Percentiles rank a stretch among this genome's conserved stretches.
Evolutionary conservation across 2,329 filamentous ascomycete species (phyloP).

Genomic region (Epichloe amarillans): DNA sequence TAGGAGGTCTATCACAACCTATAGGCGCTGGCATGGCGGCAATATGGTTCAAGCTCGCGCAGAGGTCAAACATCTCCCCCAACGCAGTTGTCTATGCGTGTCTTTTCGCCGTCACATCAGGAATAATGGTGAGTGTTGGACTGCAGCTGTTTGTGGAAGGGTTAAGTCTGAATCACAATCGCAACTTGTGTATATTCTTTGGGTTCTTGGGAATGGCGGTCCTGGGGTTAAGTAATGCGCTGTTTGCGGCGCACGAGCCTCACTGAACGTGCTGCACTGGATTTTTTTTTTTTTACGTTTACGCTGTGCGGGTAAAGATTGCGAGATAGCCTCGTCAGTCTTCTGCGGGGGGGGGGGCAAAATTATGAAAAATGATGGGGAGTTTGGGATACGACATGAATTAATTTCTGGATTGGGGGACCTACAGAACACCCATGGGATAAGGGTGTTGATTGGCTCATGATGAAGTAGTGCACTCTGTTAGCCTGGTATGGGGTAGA

Average conservation of each 20-base stretch:
- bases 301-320: not conserved
- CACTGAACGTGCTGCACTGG: not conserved
- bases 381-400: not conserved
- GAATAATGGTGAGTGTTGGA: constrained; percentile 91
- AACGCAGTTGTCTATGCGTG: constrained; percentile 54
- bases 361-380: not conserved
- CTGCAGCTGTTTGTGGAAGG: constrained; percentile 82
- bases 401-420: not conserved
- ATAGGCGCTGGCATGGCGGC: constrained; percentile 74
- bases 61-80: constrained; percentile 33
- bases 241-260: constrained; percentile 46
- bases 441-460: not conserved
- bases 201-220: constrained; percentile 80
- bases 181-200: constrained; percentile 64
- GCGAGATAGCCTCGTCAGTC: not conserved
- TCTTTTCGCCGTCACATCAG: constrained; percentile 80
- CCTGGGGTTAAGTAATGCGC: constrained; percentile 70
- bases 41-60: constrained; percentile 67
- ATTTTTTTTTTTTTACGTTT: not conserved
- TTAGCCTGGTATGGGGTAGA: not conserved
- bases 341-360: not conserved
- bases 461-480: not conserved
- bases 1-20: constrained; percentile 81
- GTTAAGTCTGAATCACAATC: constrained; percentile 67
- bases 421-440: not conserved